Conservation (phyloP, 306 rosid genomes). For the Calophaca sinica region DNA sequence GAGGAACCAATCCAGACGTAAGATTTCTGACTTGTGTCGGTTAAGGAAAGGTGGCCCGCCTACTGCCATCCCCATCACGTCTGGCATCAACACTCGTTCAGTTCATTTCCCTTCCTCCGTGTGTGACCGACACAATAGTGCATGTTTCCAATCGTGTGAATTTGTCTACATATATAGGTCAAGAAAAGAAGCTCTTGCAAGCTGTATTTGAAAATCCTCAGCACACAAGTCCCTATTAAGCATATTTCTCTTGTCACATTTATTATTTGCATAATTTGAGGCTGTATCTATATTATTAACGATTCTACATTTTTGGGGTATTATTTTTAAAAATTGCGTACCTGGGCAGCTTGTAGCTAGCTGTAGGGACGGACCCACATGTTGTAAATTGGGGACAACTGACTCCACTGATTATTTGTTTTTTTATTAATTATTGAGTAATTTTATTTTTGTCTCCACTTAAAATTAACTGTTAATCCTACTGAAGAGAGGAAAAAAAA, state of each 20-base stretch:
- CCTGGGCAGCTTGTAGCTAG: no score
- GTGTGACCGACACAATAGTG: conserved; percentile 70
- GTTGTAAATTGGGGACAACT: no score
- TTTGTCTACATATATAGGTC: conserved; percentile 38
- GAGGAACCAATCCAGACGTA: conserved; percentile 37
- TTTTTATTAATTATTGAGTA: no score
- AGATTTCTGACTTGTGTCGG: conserved; percentile 64
- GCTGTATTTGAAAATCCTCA: conserved; percentile 4
- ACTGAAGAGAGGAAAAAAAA: no score
- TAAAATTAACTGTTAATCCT: no score
- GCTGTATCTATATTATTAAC: not conserved
- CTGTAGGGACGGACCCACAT: no score
- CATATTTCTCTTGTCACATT: conserved; percentile 28
- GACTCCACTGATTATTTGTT: no score
- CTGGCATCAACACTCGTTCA: not conserved
- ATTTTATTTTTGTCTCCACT: no score
- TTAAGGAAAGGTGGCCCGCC: conserved; percentile 47
- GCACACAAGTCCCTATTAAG: not conserved
- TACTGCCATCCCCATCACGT: conserved; percentile 37
- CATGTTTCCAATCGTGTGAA: conserved; percentile 39
- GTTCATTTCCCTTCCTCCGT: not conserved
- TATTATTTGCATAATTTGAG: conserved; percentile 18
- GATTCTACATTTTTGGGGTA: conserved; percentile 15
- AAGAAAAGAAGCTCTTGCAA: conserved; percentile 44
- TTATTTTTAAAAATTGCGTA: conserved; percentile 6